Conservation (phyloP, 495 filamentous ascomycete genomes). For the Aspergillus heteromorphus region DNA sequence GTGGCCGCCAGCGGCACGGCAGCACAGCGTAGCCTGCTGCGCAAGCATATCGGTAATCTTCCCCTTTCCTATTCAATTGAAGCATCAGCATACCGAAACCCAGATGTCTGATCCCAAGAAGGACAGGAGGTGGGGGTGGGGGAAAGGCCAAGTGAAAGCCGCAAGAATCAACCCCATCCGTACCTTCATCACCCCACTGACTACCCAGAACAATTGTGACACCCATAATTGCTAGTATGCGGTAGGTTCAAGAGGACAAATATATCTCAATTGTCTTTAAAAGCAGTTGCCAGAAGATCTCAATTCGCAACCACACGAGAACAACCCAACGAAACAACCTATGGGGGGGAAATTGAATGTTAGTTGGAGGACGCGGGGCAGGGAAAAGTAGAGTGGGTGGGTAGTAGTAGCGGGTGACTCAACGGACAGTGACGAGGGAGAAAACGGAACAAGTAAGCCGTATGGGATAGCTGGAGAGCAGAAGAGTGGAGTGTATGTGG, state of each 20-base stretch:
- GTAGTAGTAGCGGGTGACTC: too few relatives aligned
- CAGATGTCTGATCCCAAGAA: too few relatives aligned
- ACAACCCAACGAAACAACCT: too few relatives aligned
- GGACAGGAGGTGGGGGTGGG: not conserved
- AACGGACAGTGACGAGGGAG: not conserved
- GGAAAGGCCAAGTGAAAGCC: not conserved
- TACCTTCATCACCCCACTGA: conserved; percentile 68
- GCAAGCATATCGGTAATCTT: conserved; percentile 66
- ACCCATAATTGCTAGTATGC: conserved; percentile 36
- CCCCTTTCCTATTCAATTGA: conserved; percentile 49
- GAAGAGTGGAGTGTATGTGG: too few relatives aligned
- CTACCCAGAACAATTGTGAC: conserved; percentile 56
- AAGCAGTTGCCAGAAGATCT: not conserved
- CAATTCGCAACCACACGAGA: not conserved
- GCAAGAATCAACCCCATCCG: conserved; percentile 1
- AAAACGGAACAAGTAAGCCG: not conserved
- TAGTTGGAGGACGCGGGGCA: not conserved
- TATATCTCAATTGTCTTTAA: conserved; percentile 5
- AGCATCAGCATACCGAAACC: conserved; percentile 3
- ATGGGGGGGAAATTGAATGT: too few relatives aligned
- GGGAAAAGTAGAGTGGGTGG: not conserved
- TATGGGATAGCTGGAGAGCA: not conserved
- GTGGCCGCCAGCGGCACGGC: conserved; percentile 63
- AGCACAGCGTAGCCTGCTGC: conserved; percentile 51
- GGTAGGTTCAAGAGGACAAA: not conserved